Conservation (phyloP, 768 basidiomycete species). For the Candolleomyces efflorescens region DNA sequence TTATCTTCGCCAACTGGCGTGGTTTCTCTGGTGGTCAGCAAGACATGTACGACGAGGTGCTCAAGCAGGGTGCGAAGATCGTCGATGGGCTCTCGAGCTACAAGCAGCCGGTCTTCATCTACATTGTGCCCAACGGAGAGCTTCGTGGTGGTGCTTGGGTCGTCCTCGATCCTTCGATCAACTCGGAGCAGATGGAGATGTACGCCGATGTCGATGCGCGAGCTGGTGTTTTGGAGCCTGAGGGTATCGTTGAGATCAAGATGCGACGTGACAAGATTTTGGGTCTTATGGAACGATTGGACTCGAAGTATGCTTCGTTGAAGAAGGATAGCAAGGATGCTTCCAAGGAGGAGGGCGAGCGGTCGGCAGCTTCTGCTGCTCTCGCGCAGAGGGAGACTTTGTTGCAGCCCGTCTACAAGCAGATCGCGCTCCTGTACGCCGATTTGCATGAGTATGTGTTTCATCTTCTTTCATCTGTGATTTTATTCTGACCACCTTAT, state of each 20-base stretch:
- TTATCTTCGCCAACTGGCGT: conserved; percentile 99
- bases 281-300: conserved; percentile 89
- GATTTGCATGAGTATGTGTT: conserved; percentile 89
- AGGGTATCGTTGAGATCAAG: conserved; percentile 97
- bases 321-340: conserved; percentile 79
- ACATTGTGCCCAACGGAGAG: conserved; percentile 98
- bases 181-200: conserved; percentile 98
- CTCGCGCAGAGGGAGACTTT: conserved; percentile 73
- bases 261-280: conserved; percentile 93
- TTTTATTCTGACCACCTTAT: not conserved
- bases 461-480: not conserved
- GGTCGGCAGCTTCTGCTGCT: conserved; percentile 60
- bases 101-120: conserved; percentile 97
- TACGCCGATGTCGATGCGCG: conserved; percentile 95
- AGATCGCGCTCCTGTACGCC: conserved; percentile 89
- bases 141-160: conserved; percentile 99
- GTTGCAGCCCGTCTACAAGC: conserved; percentile 88
- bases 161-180: conserved; percentile 97
- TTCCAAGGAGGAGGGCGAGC: conserved; percentile 70
- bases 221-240: conserved; percentile 94
- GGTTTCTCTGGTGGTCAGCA: conserved; percentile 99
- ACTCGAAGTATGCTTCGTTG: conserved; percentile 73
- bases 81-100: conserved; percentile 97
- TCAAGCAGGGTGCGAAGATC: conserved; percentile 97
- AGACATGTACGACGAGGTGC: conserved; percentile 97